These are phyloP conservation scores for Blastobotrys persicus DNA, from an alignment of 1,139 yeast species.

Conservation along the genomic window DNA sequence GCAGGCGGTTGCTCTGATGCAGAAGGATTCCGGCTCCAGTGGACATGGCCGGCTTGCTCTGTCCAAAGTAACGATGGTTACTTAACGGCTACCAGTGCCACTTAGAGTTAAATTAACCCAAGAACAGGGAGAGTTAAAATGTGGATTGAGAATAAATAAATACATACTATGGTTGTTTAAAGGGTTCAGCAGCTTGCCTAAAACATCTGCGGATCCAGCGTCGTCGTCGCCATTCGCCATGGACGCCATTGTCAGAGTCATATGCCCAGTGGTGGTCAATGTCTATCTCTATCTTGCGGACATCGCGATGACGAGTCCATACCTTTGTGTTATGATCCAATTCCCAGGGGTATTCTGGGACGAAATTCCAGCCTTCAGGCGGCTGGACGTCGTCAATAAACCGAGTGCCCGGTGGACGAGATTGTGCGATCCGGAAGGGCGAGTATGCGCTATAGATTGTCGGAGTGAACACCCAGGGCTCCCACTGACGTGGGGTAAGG, in stretches of 20 bases:
- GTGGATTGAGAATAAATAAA: background rate
- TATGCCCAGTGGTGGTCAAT: conserved; percentile 46
- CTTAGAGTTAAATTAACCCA: background rate
- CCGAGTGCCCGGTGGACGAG: conserved; percentile 64
- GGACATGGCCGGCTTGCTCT: background rate
- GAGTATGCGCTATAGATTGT: conserved; percentile 54
- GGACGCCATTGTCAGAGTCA: conserved; percentile 36
- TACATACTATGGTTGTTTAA: background rate
- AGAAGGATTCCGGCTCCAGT: conserved; percentile 1
- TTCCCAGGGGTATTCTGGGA: conserved; percentile 62
- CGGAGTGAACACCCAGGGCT: conserved; percentile 48
- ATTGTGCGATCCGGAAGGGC: conserved; percentile 52
- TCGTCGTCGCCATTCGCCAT: conserved; percentile 43
- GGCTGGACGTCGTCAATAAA: conserved; percentile 57
- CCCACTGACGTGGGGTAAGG: conserved; percentile 60
- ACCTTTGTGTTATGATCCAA: conserved; percentile 52
- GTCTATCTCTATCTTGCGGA: conserved; percentile 35
- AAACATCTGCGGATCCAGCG: conserved; percentile 39
- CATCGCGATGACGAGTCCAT: conserved; percentile 54
- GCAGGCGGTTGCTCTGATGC: conserved; percentile 9
- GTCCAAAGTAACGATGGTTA: too few species aligned
- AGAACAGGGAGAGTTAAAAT: too few species aligned
- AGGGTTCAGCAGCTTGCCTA: conserved; percentile 15
- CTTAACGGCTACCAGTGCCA: too few species aligned
- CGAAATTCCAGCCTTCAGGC: conserved; percentile 73